Base-by-base conservation (phyloP, 2,329 filamentous ascomycete genomes). In the Arthroderma uncinatum region DNA sequence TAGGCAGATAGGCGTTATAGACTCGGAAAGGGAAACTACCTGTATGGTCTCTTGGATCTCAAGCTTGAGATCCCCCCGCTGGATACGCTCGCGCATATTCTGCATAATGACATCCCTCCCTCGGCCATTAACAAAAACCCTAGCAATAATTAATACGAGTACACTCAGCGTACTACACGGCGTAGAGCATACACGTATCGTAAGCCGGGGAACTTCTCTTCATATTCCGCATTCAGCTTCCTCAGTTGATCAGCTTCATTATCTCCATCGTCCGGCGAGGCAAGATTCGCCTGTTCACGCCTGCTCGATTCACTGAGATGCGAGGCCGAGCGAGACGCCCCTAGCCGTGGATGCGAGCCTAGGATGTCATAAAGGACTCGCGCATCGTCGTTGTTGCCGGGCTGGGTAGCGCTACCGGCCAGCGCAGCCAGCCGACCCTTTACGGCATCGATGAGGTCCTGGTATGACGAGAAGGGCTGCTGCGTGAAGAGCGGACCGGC, bases 121-220 rank as follows among this genome's bases (percentile, higher is more conserved):
- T 50, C 91, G 80, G 0, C 89, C 89, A 68, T 95, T 91, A 57
- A 96, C 92, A 69, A 95, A 96, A 16, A 92, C 87, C 44, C 80
- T 83, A 61, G 21, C 33, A 37, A 28, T 7, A 54, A 40, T 54
- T 23, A 54, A 54, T n/a, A 30, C 36, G 52, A 25, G n/a, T 48
- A 16, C 34, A 39, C 16, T 12, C 23, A 44, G 23, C 28, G 52
- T 23, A 47, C 19, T n/a, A 23, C 14, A 5, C 28, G 66, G 53
- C 66, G 28, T 21, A 56, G 10, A 37, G 67, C 73, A 54, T 73
- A 81, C 67, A 95, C 89, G 75, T 94, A 96, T 71, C 86, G 79
- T 67, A 96, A 70, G 0, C 91, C 89, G 0, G 89, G 89, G 70
- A 92, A 95, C 57, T 65, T 78, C n/a, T 74, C 75, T 70, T 95